Base-by-base conservation (phyloP, 805 yeast genomes). In the Sugiyamaella americana region DNA sequence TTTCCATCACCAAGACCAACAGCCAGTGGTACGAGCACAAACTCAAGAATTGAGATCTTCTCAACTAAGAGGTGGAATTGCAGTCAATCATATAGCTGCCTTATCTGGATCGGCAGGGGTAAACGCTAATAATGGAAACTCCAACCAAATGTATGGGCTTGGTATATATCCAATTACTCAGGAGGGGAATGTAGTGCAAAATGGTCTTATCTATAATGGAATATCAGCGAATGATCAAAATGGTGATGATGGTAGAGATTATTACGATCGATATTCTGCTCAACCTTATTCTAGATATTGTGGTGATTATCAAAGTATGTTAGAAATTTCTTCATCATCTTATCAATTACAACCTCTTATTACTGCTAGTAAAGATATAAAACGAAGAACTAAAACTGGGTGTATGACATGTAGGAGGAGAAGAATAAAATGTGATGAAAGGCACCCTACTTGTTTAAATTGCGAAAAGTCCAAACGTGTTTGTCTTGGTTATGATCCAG, bases 391-490 rank as follows among this genome's bases (percentile, higher is more conserved):
- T 1, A 69, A 84, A 57, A 82, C 88, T 0, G 91, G 91, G 2
- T 83, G 89, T 60, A 63, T 81, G 47, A 83, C 89, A 1, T 83
- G 89, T 60, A 71, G 88, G 29, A 75, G 78, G 58, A 66, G 88
- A 51, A 68, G 88, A 39, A 80, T 82, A 57, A 82, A 82, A 65
- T 83, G 89, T 63, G 89, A 83, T 62, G 89, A 83, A 65, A 63
- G 80, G 41, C 82, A 79, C 56, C 87, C 88, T 1, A 69, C 73
- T 47, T 83, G 89, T 60, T 70, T 68, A 55, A 82, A 83, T 57
- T 83, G 89, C 60, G 80, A 78, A 54, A 73, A 82, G 47, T 70
- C 79, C 20, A 76, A 76, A 58, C 80, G 82, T 49, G 72, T 74
- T 8, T 83, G 89, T 55, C 64, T 78, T n/a, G 88, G 87, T 3